Percentiles rank a stretch among this genome's conserved stretches.
phyloP scores from a whole-genome alignment of 306 rosid species.

The Rosa multiflora region DNA sequence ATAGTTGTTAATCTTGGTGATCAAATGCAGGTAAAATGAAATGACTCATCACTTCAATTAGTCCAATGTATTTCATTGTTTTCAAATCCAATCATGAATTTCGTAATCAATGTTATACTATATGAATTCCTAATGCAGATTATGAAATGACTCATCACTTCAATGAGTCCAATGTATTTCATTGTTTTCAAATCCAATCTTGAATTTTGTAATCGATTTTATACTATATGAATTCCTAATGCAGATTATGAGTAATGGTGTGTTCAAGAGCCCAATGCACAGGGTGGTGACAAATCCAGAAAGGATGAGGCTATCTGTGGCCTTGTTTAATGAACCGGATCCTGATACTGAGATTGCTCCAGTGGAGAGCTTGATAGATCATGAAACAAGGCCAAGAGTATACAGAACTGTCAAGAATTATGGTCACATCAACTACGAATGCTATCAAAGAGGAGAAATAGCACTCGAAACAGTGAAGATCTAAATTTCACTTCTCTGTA shows the following conservation, averaged over 20 bases:
- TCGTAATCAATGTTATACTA: not conserved
- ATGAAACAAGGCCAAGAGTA: constrained; percentile 5
- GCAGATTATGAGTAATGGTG: constrained; percentile 10
- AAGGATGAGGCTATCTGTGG: constrained; percentile 19
- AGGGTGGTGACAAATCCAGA: constrained; percentile 26
- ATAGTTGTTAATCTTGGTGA: constrained; percentile 77
- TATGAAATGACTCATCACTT: not conserved
- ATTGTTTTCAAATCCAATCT: not conserved
- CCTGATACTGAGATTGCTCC: constrained; percentile 12
- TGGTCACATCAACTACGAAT: constrained; percentile 10
- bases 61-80: no score
- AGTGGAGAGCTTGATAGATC: constrained; percentile 6
- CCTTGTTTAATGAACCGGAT: constrained; percentile 21
- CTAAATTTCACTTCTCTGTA: not conserved
- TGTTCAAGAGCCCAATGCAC: constrained; percentile 19
- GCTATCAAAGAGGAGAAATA: constrained; percentile 15
- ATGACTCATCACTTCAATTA: not conserved
- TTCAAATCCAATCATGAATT: not conserved
- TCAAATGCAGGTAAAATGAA: no score
- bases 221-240: not conserved
- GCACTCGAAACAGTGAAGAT: not conserved
- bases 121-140: no score
- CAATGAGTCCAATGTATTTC: no score
- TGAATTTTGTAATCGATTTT: not conserved
- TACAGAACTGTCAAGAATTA: constrained; percentile 21